Evolutionary conservation across 768 basidiomycete species (phyloP).

Genomic region (Lactarius quietus): DNA sequence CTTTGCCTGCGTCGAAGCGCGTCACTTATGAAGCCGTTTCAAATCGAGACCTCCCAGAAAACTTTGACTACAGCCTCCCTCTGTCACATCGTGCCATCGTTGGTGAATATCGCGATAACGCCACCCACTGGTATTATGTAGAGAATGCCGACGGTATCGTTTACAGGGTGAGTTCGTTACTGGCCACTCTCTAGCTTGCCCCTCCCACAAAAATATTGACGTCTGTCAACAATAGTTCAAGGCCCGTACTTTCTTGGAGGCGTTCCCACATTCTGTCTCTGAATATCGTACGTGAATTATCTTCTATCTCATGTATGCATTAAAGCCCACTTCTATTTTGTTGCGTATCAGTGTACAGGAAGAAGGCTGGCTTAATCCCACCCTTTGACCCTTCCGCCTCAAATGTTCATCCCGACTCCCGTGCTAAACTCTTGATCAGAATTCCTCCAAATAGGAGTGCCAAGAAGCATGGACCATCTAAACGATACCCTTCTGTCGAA

Average conservation of each 20-base stretch:
- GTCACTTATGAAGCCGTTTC: slow-evolving; percentile 15
- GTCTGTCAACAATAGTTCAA: slow-evolving; percentile 12
- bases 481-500: not conserved
- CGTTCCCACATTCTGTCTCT: slow-evolving; percentile 23
- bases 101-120: slow-evolving; percentile 21
- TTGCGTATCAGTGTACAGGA: slow-evolving; percentile 42
- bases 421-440: slow-evolving; percentile 41
- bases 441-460: slow-evolving; percentile 27
- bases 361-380: slow-evolving; percentile 41
- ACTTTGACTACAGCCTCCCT: slow-evolving; percentile 17
- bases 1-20: slow-evolving; percentile 11
- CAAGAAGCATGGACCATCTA: slow-evolving; percentile 20
- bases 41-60: slow-evolving; percentile 18
- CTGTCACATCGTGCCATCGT: slow-evolving; percentile 18
- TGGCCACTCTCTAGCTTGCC: not conserved
- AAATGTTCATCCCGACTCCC: slow-evolving; percentile 58
- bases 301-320: not conserved
- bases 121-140: slow-evolving; percentile 25
- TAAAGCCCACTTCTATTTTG: not conserved
- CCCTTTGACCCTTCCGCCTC: slow-evolving; percentile 59
- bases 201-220: not conserved
- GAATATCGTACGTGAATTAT: slow-evolving; percentile 19
- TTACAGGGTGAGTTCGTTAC: slow-evolving; percentile 16
- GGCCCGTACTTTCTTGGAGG: slow-evolving; percentile 9
- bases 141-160: slow-evolving; percentile 15